Evolutionary conservation across 2,329 filamentous ascomycete genomes (phyloP).

Genomic region (Macrophomina pseudophaseolina): DNA sequence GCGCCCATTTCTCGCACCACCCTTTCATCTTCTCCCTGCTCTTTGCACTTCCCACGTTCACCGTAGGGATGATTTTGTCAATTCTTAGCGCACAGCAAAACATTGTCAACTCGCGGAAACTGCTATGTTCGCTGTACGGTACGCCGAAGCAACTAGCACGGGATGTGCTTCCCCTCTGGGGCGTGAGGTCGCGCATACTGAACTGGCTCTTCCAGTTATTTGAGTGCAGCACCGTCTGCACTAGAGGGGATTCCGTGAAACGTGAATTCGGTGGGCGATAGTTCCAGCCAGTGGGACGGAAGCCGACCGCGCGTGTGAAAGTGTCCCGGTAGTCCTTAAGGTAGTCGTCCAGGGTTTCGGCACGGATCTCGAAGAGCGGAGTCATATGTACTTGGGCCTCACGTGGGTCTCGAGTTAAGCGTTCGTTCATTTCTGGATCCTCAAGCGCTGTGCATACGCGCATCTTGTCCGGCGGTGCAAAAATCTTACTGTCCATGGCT

Average conservation of each 20-base stretch:
- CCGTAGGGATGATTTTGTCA: conserved; percentile 89
- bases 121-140: conserved; percentile 94
- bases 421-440: conserved; percentile 77
- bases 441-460: conserved; percentile 83
- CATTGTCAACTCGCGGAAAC: conserved; percentile 90
- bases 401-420: conserved; percentile 78
- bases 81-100: conserved; percentile 89
- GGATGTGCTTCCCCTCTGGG: conserved; percentile 81
- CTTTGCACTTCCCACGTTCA: conserved; percentile 76
- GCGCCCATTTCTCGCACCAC: conserved; percentile 69
- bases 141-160: conserved; percentile 90
- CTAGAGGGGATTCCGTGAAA: conserved; percentile 65
- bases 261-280: conserved; percentile 75
- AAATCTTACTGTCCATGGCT: conserved; percentile 87
- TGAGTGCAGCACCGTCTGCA: conserved; percentile 69
- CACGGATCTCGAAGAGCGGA: conserved; percentile 88
- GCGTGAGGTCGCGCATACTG: conserved; percentile 71
- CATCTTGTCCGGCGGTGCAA: conserved; percentile 80
- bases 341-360: conserved; percentile 90
- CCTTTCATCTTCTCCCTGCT: conserved; percentile 68
- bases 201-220: conserved; percentile 79
- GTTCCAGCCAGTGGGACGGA: conserved; percentile 93
- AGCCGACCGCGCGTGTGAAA: conserved; percentile 86
- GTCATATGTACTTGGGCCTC: conserved; percentile 98
- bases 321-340: conserved; percentile 77